Conservation (phyloP, 2,329 filamentous ascomycete genomes). For the Talaromyces atroroseus region DNA sequence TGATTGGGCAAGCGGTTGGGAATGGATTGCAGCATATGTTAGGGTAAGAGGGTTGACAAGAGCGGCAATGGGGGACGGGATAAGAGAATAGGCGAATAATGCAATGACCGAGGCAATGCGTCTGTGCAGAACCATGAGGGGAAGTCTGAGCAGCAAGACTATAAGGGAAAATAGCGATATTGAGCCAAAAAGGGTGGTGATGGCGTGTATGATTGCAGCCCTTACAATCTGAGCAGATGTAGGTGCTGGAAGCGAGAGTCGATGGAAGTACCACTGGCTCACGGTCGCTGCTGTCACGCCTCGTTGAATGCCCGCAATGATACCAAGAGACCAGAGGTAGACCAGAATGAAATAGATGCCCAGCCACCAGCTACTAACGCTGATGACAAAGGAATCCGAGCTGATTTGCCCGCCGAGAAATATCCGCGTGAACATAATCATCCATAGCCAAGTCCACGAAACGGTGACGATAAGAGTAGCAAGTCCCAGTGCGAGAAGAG, state of each 20-base stretch:
- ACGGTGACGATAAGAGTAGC: constrained; percentile 69
- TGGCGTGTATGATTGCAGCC: constrained; percentile 74
- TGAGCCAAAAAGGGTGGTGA: constrained; percentile 83
- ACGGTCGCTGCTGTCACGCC: constrained; percentile 91
- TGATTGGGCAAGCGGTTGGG: constrained; percentile 70
- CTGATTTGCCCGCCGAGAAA: constrained; percentile 83
- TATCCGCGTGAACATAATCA: constrained; percentile 91
- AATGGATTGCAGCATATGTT: constrained; percentile 91
- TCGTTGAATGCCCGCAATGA: constrained; percentile 83
- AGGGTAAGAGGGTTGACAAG: constrained; percentile 87
- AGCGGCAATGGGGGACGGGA: constrained; percentile 78
- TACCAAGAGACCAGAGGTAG: constrained; percentile 89
- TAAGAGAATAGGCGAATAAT: constrained; percentile 69
- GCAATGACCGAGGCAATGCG: constrained; percentile 65
- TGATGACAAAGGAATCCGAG: constrained; percentile 69
- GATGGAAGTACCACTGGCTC: constrained; percentile 98
- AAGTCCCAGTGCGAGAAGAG: constrained; percentile 77
- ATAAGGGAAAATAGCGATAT: constrained; percentile 84
- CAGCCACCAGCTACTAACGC: constrained; percentile 88
- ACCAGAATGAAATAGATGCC: constrained; percentile 87
- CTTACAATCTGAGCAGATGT: constrained; percentile 74
- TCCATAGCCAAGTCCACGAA: constrained; percentile 91
- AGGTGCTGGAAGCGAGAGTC: constrained; percentile 70
- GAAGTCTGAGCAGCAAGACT: constrained; percentile 73
- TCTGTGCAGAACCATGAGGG: constrained; percentile 74